Percentiles rank a stretch among this genome's conserved stretches.
Conservation (phyloP, 2,329 filamentous ascomycete genomes). For the Talaromyces funiculosus region DNA sequence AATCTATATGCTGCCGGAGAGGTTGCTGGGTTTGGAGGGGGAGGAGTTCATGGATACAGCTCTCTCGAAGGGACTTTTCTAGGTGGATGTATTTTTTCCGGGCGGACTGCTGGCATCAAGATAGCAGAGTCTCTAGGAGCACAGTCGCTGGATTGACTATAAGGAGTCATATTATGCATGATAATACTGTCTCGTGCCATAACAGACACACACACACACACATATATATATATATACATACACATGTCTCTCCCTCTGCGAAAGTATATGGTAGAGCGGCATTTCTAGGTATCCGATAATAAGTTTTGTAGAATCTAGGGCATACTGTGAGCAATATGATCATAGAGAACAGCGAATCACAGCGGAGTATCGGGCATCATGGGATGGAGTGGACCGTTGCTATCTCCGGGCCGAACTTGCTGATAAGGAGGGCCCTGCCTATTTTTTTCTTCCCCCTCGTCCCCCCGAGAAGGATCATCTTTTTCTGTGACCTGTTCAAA, state of each 20-base stretch:
- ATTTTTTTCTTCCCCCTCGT: background rate
- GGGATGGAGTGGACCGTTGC: background rate
- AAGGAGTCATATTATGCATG: background rate
- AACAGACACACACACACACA: too few relatives aligned
- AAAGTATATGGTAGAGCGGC: background rate
- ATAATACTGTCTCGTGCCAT: too few relatives aligned
- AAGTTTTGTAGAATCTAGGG: background rate
- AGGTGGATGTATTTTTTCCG: conserved; percentile 59
- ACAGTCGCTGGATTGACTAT: background rate
- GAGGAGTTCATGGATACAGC: conserved; percentile 58
- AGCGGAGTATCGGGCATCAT: background rate
- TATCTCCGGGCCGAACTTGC: conserved; percentile 1
- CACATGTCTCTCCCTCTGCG: too few relatives aligned
- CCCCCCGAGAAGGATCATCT: background rate
- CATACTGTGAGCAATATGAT: background rate
- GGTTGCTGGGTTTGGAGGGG: conserved; percentile 56
- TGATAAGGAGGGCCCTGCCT: conserved; percentile 4
- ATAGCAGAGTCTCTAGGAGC: conserved; percentile 27
- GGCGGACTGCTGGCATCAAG: conserved; percentile 51
- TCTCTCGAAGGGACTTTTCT: conserved; percentile 59
- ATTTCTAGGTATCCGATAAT: background rate
- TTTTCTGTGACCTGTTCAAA: background rate
- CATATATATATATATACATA: too few relatives aligned
- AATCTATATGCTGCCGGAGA: conserved; percentile 58
- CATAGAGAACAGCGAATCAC: background rate